A percentile compares a stretch with the other conserved stretches of the same genome.
Evolutionary conservation across 148 eudicot genomes (phyloP).

Genomic region (Camellia sinensis): DNA sequence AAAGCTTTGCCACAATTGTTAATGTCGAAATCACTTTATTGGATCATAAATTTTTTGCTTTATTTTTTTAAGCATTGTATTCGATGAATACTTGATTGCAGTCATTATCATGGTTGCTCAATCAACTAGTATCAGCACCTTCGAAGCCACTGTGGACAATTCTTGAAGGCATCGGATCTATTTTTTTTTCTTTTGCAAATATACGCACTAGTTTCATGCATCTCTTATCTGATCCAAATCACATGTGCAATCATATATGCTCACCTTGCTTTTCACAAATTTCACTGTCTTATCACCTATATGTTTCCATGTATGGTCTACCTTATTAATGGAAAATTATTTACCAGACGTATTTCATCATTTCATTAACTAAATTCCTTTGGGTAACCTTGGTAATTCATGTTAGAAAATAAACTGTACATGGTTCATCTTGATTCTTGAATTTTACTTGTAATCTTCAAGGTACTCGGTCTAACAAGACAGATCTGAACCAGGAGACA

Average conservation of each 20-base stretch:
- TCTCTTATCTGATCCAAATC: no score
- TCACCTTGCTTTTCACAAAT: background rate
- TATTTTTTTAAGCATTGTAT: background rate
- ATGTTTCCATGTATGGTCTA: background rate
- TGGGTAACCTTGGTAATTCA: no score
- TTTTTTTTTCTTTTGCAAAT: background rate
- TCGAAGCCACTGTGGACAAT: background rate
- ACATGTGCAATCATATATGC: background rate
- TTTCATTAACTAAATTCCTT: no score
- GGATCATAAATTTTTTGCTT: background rate
- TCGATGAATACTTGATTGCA: background rate
- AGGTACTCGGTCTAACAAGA: no score
- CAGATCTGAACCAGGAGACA: no score
- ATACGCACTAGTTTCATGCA: no score
- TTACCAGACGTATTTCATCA: no score
- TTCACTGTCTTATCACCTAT: background rate
- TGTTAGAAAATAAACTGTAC: no score
- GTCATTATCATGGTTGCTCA: background rate
- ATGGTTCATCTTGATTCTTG: no score
- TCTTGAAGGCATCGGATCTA: background rate
- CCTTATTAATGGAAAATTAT: no score
- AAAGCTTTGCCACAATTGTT: slow-evolving; percentile 4
- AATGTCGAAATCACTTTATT: background rate
- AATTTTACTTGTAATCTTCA: no score
- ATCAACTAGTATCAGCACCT: slow-evolving; percentile 2